A percentile compares a stretch with the other conserved stretches of the same genome.
phyloP scores from a whole-genome alignment of 225 moss, liverwort and hornwort species.

The Polytrichum formosum region DNA sequence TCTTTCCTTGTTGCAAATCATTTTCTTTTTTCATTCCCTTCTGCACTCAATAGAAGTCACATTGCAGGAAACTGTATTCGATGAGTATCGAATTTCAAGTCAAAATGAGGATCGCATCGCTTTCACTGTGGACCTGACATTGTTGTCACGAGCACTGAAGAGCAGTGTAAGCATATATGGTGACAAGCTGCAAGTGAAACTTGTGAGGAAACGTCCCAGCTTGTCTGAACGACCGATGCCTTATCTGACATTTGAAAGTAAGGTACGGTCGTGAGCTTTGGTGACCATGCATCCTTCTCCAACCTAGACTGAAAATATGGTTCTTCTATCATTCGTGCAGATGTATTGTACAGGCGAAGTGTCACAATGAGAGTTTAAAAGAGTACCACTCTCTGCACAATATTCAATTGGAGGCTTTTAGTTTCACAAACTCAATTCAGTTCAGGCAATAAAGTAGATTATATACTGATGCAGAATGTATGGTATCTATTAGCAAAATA shows the following conservation, averaged over 20 bases:
- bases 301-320: background rate
- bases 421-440: too few species aligned
- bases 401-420: too few species aligned
- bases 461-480: too few species aligned
- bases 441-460: too few species aligned
- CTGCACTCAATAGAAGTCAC: too few species aligned
- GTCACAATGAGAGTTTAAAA: background rate
- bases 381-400: background rate
- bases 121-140: slow-evolving; percentile 80
- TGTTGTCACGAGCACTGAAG: slow-evolving; percentile 82
- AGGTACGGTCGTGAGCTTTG: slow-evolving; percentile 40
- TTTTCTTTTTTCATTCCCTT: too few species aligned
- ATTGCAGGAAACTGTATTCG: slow-evolving; percentile 78
- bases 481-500: too few species aligned
- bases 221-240: slow-evolving; percentile 76
- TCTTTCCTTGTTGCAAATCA: background rate
- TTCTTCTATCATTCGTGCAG: too few species aligned
- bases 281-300: background rate
- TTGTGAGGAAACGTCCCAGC: slow-evolving; percentile 88
- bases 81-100: slow-evolving; percentile 83
- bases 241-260: slow-evolving; percentile 95
- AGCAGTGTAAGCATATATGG: slow-evolving; percentile 98
- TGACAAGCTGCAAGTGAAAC: slow-evolving; percentile 81
- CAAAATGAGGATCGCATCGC: slow-evolving; percentile 86
- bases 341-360: background rate